A percentile compares a stretch with the other conserved stretches of the same genome.
These are phyloP conservation scores for Orobanche coerulescens DNA, from an alignment of 257 asterid species.

Conservation along the genomic window DNA sequence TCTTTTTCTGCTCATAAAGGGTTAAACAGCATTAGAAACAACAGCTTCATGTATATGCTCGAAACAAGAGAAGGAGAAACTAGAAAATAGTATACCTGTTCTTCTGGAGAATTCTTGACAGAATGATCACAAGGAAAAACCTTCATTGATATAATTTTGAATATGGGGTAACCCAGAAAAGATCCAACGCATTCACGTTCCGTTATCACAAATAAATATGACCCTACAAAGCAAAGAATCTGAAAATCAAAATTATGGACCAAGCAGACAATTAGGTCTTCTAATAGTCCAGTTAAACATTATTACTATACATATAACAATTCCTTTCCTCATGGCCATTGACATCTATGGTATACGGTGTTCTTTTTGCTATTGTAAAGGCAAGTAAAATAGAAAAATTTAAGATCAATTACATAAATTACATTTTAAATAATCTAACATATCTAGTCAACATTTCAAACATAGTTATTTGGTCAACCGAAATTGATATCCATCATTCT, in stretches of 20 bases:
- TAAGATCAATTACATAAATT: neutral
- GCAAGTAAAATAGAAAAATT: neutral
- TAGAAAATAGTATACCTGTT: constrained; percentile 49
- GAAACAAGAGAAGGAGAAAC: constrained; percentile 18
- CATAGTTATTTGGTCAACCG: neutral
- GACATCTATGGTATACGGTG: neutral
- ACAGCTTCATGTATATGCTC: constrained; percentile 15
- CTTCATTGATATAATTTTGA: constrained; percentile 71
- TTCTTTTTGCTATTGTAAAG: neutral
- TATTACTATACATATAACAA: neutral
- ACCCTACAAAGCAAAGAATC: constrained; percentile 43
- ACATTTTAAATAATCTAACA: neutral
- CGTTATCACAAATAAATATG: constrained; percentile 73
- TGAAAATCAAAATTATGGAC: constrained; percentile 12
- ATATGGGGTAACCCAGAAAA: constrained; percentile 77
- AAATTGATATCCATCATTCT: neutral
- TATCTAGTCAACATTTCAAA: neutral
- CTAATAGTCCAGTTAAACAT: neutral
- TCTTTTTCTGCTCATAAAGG: constrained; percentile 64
- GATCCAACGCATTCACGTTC: constrained; percentile 92
- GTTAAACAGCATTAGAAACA: constrained; percentile 22
- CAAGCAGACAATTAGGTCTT: neutral
- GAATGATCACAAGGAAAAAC: constrained; percentile 87
- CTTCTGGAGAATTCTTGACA: constrained; percentile 71
- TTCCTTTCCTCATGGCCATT: constrained; percentile 7